These are phyloP conservation scores for Phaffomyces opuntiae DNA, from an alignment of 805 yeast genomes.

Conservation along the genomic window DNA sequence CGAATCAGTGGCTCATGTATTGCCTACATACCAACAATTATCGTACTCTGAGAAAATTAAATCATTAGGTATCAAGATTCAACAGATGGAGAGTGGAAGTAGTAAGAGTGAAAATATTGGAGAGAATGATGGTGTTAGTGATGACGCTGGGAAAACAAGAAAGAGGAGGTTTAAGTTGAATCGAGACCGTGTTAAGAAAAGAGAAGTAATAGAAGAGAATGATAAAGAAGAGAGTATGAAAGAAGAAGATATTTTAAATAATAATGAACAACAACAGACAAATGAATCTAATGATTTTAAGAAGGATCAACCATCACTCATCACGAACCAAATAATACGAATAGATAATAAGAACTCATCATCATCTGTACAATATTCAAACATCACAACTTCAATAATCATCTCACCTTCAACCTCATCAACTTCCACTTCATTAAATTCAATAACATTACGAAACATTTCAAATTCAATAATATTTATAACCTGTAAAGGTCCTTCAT, in stretches of 20 bases:
- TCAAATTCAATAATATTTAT: constrained; percentile 8
- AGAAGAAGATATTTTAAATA: too few relatives aligned
- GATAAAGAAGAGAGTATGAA: too few relatives aligned
- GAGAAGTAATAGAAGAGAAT: too few relatives aligned
- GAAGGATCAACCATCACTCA: too few relatives aligned
- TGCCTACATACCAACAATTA: constrained; percentile 18
- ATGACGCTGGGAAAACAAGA: too few relatives aligned
- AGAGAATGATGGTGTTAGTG: not conserved
- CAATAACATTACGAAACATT: constrained; percentile 12
- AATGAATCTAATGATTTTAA: too few relatives aligned
- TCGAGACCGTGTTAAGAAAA: too few relatives aligned
- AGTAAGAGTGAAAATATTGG: constrained; percentile 3
- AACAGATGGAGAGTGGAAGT: constrained; percentile 8
- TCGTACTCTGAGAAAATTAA: constrained; percentile 14
- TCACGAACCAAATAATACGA: not conserved
- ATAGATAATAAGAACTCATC: too few relatives aligned
- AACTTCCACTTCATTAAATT: not conserved
- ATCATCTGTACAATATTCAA: constrained; percentile 1
- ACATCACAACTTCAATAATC: constrained; percentile 2
- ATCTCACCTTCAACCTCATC: too few relatives aligned
- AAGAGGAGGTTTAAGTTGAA: too few relatives aligned
- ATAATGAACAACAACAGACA: too few relatives aligned
- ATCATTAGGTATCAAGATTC: not conserved
- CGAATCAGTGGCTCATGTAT: constrained; percentile 12
- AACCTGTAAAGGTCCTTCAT: constrained; percentile 13